Evolutionary conservation across 2,329 filamentous ascomycete species (phyloP).

Genomic region (Fusarium mangiferae): DNA sequence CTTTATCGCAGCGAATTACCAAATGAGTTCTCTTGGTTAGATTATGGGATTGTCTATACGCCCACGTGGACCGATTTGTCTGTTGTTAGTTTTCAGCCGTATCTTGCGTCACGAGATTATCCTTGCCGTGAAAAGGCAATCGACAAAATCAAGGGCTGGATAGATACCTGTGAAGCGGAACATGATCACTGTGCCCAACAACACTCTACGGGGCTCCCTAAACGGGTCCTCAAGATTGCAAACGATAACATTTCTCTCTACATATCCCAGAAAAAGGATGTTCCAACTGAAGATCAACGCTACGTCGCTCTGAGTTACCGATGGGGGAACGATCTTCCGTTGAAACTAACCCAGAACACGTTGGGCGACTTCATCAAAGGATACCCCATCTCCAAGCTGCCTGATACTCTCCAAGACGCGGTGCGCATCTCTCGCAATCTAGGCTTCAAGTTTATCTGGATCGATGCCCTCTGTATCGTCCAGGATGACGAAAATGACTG

Average conservation of each 20-base stretch:
- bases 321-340: neutral
- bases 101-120: neutral
- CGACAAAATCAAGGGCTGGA: neutral
- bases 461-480: neutral
- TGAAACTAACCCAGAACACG: neutral
- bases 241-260: fast-evolving
- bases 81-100: fast-evolving
- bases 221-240: neutral
- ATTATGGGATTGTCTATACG: neutral
- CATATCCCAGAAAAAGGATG: fast-evolving
- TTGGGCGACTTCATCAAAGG: neutral
- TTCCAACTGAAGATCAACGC: neutral
- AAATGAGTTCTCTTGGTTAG: neutral
- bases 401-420: neutral
- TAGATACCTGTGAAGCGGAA: neutral
- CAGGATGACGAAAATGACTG: neutral
- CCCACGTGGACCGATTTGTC: fast-evolving
- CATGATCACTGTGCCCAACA: neutral
- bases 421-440: neutral
- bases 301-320: neutral
- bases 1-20: neutral
- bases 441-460: neutral
- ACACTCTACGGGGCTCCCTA: fast-evolving
- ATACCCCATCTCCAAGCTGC: fast-evolving
- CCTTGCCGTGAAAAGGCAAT: neutral